phyloP scores from a whole-genome alignment of 2,329 filamentous ascomycete genomes.

The Colletotrichum gigasporum region DNA sequence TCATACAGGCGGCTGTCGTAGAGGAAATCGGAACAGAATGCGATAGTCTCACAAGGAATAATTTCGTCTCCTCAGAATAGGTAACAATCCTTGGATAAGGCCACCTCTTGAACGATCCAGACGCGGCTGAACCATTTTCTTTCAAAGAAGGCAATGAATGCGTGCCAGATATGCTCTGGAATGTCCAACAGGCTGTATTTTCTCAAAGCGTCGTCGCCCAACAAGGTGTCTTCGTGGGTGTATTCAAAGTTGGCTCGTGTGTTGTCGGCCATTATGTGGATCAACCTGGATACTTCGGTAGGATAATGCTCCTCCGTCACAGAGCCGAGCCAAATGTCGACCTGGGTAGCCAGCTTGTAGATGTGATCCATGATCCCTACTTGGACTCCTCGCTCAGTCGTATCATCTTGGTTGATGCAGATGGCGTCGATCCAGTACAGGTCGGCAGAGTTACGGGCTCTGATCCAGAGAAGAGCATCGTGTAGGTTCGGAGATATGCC shows the following conservation, averaged over 20 bases:
- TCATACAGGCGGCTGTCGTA: slow-evolving; percentile 17
- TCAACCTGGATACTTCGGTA: not conserved
- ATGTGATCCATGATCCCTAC: slow-evolving; percentile 32
- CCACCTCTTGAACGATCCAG: slow-evolving; percentile 33
- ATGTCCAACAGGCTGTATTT: not conserved
- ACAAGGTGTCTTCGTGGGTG: not conserved
- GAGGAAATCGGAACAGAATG: slow-evolving; percentile 19
- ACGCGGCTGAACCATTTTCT: slow-evolving; percentile 31
- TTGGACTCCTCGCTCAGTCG: slow-evolving; percentile 19
- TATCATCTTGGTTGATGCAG: slow-evolving; percentile 30
- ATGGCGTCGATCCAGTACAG: slow-evolving; percentile 33
- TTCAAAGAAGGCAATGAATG: slow-evolving; percentile 29
- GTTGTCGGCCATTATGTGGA: slow-evolving; percentile 13
- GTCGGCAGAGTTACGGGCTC: not conserved
- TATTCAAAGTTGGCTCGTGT: not conserved
- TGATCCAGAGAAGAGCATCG: slow-evolving; percentile 15
- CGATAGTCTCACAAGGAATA: slow-evolving; percentile 24
- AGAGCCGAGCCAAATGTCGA: slow-evolving; percentile 32
- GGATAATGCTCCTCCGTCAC: slow-evolving; percentile 4
- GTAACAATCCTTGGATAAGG: slow-evolving; percentile 22
- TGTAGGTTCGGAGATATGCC: slow-evolving; percentile 2
- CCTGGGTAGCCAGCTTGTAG: slow-evolving; percentile 29
- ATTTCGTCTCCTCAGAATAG: slow-evolving; percentile 26
- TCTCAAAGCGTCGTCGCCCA: not conserved
- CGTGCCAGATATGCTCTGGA: slow-evolving; percentile 11